These are phyloP conservation scores for Halenospora varia DNA, from an alignment of 495 filamentous ascomycete species.

Conservation along the genomic window DNA sequence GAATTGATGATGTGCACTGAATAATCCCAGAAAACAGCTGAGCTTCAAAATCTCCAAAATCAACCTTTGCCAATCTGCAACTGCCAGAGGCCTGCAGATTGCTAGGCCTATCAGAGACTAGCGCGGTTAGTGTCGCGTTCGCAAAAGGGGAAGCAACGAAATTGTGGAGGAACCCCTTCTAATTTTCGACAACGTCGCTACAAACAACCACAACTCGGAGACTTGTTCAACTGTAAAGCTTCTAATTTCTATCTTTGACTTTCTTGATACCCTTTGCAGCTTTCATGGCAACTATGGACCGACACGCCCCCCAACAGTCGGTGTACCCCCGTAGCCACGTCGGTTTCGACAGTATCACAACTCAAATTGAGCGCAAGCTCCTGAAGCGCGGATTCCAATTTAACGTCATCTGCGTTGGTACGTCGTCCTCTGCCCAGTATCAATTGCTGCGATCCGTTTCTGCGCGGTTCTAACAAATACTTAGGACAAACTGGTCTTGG, in stretches of 20 bases:
- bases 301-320: conserved; percentile 32
- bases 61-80: neutral
- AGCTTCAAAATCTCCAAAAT: neutral
- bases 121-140: neutral
- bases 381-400: conserved; percentile 99
- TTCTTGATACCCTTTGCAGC: conserved; percentile 32
- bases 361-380: conserved; percentile 97
- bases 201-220: conserved; percentile 9
- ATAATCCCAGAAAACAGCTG: neutral
- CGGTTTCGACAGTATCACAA: conserved; percentile 98
- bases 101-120: neutral
- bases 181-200: conserved; percentile 7
- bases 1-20: neutral
- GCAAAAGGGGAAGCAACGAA: conserved; percentile 8
- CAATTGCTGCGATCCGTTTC: neutral
- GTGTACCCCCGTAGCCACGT: conserved; percentile 96
- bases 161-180: conserved; percentile 24
- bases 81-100: neutral
- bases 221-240: conserved; percentile 10
- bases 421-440: conserved; percentile 33
- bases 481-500: conserved; percentile 96
- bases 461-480: conserved; percentile 29
- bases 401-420: conserved; percentile 99
- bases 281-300: conserved; percentile 25
- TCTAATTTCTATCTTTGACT: conserved; percentile 31